Base-by-base conservation (phyloP, 352 stramenopile genomes). In the Phytophthora tentaculata region DNA sequence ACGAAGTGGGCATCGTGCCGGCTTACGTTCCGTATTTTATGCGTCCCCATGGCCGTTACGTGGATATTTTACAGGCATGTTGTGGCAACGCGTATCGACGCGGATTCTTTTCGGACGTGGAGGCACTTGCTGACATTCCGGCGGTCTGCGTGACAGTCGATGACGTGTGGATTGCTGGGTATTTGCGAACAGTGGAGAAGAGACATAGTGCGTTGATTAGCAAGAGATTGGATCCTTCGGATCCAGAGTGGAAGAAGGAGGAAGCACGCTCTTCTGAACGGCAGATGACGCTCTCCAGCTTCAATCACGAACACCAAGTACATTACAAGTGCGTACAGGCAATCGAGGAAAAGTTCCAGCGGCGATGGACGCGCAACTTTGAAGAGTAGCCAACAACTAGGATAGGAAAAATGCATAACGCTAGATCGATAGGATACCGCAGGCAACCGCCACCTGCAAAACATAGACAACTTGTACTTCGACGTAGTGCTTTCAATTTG, bases 11-110 rank as follows among this genome's bases (percentile, higher is more conserved):
- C 44, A 80, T 90, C 13, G 85, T 94, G 28, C 84, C 86, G 0
- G 86, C 85, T 16, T 94, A 94, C 56, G 86, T 93, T 64, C 86
- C 86, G 2, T 94, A 94, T 57, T 89, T 92, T 49, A 91, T 92
- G 86, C 84, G 84, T 0, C 83, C 86, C 0, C 66, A 59, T 20
- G 86, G 86, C 17, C 84, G 84, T 35, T 90, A 85, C 48, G 86
- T 94, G 29, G 86, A 94, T 57, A 92, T 94, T 26, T 70, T 90
- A 29, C 82, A 90, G 62, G 82, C 82, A 2, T 90, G 82, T 28
- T 90, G 82, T 28, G 82, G 82, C 17, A 90, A 89, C 48, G 86
- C 84, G 3, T 94, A 93, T 61, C 81, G 86, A 5, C 81, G 84
- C 24, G 81, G 83, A 17, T 94, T 94, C 61, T 94, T 94, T 70